Percentiles rank a stretch among this genome's conserved stretches.
Evolutionary conservation across 129 eudicot species (phyloP).

Genomic region (Arctium lappa): DNA sequence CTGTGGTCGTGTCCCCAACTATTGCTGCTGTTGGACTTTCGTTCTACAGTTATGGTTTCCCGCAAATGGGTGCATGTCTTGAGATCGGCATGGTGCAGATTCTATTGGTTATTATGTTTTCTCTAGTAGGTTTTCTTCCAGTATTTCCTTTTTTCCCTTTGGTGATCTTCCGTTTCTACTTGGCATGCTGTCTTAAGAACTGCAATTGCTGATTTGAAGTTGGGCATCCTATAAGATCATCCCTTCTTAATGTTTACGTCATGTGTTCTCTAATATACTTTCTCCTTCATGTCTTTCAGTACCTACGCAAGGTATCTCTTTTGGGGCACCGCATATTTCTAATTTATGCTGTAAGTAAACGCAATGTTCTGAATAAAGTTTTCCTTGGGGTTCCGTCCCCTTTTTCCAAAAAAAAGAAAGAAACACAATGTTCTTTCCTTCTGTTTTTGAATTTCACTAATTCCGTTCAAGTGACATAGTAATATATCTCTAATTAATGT

Average conservation of each 20-base stretch:
- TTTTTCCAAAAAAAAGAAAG: too few relatives aligned
- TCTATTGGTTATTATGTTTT: constrained; percentile 69
- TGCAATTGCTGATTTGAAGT: background rate
- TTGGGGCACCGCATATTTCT: constrained; percentile 94
- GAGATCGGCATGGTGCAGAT: constrained; percentile 92
- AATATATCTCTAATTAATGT: background rate
- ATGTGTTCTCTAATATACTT: constrained; percentile 9
- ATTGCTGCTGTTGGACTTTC: constrained; percentile 98
- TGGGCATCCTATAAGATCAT: background rate
- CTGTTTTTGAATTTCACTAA: background rate
- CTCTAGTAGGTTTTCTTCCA: constrained; percentile 59
- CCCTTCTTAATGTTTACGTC: background rate
- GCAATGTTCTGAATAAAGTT: too few relatives aligned
- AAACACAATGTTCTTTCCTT: background rate
- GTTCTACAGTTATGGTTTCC: constrained; percentile 92
- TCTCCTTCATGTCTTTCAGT: constrained; percentile 50
- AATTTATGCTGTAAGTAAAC: constrained; percentile 79
- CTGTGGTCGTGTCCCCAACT: constrained; percentile 96
- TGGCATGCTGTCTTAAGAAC: background rate
- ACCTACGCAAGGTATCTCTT: constrained; percentile 86
- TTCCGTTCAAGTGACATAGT: background rate
- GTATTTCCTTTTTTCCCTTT: background rate
- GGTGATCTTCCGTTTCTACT: background rate
- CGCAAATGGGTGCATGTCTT: constrained; percentile 80
- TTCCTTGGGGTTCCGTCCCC: too few relatives aligned